Conservation (phyloP, 2,329 filamentous ascomycete genomes). For the Neophaeococcomyces mojaviensis region DNA sequence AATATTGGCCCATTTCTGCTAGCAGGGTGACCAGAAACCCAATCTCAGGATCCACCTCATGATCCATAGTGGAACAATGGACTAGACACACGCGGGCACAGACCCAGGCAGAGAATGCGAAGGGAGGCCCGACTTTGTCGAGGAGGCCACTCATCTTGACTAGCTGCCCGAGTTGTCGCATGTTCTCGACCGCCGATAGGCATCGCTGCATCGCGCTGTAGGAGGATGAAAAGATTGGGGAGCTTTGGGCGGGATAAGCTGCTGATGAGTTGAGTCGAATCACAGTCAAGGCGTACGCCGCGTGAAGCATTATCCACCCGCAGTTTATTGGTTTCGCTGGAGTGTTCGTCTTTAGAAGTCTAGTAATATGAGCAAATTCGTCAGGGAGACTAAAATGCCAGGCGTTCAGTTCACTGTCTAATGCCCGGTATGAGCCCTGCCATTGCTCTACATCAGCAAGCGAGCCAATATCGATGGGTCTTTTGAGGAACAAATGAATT, state of each 20-base stretch:
- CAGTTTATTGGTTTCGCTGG: conserved; percentile 65
- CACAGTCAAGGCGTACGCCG: conserved; percentile 82
- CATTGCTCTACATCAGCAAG: conserved; percentile 79
- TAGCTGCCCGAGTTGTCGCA: conserved; percentile 69
- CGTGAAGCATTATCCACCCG: conserved; percentile 84
- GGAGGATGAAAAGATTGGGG: conserved; percentile 77
- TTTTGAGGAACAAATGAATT: conserved; percentile 81
- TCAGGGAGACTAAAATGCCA: conserved; percentile 79
- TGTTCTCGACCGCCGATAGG: conserved; percentile 72
- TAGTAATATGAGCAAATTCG: conserved; percentile 78
- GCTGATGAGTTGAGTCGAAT: conserved; percentile 87
- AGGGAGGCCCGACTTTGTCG: conserved; percentile 76
- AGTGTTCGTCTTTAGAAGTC: conserved; percentile 60
- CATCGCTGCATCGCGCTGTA: conserved; percentile 80
- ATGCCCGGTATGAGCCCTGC: conserved; percentile 77
- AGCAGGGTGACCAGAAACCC: conserved; percentile 75
- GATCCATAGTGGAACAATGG: conserved; percentile 58
- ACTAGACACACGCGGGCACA: conserved; percentile 79
- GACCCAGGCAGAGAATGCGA: conserved; percentile 78
- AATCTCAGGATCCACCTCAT: conserved; percentile 68
- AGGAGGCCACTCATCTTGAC: conserved; percentile 69
- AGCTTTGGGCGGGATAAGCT: conserved; percentile 82
- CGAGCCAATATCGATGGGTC: conserved; percentile 79
- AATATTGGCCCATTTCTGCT: conserved; percentile 70
- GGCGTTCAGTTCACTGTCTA: conserved; percentile 68